Evolutionary conservation across 768 basidiomycete species (phyloP), one percentile per base, ranked within the genome.

Genomic region (Strobilomyces dryophilus): DNA sequence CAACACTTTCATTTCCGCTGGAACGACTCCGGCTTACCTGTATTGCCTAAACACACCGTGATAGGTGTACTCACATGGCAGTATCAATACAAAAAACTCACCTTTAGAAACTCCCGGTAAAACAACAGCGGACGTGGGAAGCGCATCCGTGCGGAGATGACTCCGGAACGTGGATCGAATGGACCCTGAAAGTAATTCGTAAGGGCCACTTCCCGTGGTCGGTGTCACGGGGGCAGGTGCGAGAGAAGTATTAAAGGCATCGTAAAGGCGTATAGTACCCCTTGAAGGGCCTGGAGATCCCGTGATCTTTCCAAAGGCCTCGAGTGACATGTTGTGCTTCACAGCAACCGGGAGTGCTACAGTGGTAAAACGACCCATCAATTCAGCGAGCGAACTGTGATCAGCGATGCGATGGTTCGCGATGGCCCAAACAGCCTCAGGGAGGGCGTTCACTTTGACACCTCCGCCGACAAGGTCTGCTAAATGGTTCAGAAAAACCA

Each of bases 401-500:
- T 67, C 68, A 34, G 64, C 69, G 49, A 75, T 59, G 9, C 70
- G 64, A 46, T 73, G 60, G 47, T 75, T 72, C 36, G 62, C 61
- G 20, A 75, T 50, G 7, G 71, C 72, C 53, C 61, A 71, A 15
- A 61, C 72, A 31, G 63, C 64, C 55, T 80, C 79, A 0, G 77
- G 76, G 11, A 80, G 66, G 1, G 76, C 76, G 52, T 80, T 78
- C 40, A 71, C 65, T 66, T 80, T 80, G 1, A 71, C 68, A 12
- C 70, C 73, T 14, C 74, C 74, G 20, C 65, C 56, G 41, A 79
- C 66, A 9, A 80, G 58, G 51, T 79, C 77, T 58, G 70, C 61
- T 60, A 51, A 61, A 62, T 32, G 61, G 54, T 62, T 66, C 8
- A 67, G 63, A 62, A 45, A 62, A 1, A 58, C 62, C 27, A 3